Percentiles rank a stretch among this genome's conserved stretches.
These are phyloP conservation scores for Saussurea involucrata DNA, from an alignment of 129 eudicot genomes.

Conservation along the genomic window DNA sequence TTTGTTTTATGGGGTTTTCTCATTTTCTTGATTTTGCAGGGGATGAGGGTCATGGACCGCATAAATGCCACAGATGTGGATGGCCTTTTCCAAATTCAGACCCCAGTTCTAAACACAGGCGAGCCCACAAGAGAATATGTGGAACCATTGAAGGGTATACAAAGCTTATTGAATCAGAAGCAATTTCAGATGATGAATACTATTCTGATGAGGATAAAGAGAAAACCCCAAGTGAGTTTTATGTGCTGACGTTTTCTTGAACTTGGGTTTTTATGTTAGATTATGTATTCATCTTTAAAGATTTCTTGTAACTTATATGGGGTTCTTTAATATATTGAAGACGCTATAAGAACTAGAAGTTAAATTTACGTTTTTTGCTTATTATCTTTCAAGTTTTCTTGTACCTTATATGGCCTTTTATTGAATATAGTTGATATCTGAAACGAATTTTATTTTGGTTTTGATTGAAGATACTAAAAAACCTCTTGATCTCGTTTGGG, in stretches of 20 bases:
- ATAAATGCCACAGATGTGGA: slow-evolving; percentile 68
- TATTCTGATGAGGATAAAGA: slow-evolving; percentile 42
- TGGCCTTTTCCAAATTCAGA: slow-evolving; percentile 84
- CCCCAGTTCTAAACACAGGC: slow-evolving; percentile 66
- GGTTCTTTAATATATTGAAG: neutral
- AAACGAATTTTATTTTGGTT: no score
- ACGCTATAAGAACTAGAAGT: slow-evolving; percentile 5
- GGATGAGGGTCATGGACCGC: slow-evolving; percentile 39
- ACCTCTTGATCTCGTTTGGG: neutral
- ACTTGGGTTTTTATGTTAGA: neutral
- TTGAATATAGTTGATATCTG: neutral
- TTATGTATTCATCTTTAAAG: neutral
- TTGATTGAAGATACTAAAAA: neutral
- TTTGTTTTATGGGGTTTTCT: neutral
- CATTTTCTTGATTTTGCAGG: slow-evolving; percentile 39
- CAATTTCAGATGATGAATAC: slow-evolving; percentile 45
- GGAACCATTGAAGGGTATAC: slow-evolving; percentile 64
- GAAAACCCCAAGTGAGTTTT: slow-evolving; percentile 57
- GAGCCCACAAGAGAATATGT: slow-evolving; percentile 77
- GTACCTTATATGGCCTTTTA: neutral
- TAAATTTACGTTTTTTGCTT: neutral
- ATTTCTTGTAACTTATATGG: neutral
- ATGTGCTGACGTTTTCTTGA: neutral
- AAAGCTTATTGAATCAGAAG: slow-evolving; percentile 34
- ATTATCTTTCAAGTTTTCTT: neutral